phyloP scores from a whole-genome alignment of 2,329 filamentous ascomycete genomes.

The Alternaria rosae region DNA sequence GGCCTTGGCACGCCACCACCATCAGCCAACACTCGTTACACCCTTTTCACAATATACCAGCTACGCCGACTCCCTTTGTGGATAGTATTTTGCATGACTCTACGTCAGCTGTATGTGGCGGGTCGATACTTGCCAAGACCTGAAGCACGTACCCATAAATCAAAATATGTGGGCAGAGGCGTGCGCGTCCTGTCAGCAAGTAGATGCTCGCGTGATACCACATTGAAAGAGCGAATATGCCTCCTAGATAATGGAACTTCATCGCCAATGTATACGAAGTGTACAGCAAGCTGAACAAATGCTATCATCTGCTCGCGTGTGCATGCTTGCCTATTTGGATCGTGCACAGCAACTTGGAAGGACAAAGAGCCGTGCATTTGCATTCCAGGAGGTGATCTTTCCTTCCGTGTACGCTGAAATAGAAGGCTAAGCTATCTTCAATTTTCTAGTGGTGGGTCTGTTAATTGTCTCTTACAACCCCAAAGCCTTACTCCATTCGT shows the following conservation, averaged over 20 bases:
- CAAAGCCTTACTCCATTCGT: background rate
- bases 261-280: background rate
- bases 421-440: background rate
- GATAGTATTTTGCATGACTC: background rate
- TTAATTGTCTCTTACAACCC: background rate
- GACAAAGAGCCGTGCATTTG: background rate
- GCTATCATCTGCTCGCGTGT: background rate
- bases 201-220: background rate
- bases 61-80: background rate
- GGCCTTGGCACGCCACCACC: conserved; percentile 1
- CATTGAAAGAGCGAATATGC: background rate
- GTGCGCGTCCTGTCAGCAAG: conserved; percentile 4
- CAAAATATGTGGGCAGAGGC: background rate
- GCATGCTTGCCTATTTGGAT: background rate
- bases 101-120: background rate
- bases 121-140: background rate
- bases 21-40: background rate
- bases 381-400: background rate
- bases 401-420: too few species aligned
- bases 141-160: background rate
- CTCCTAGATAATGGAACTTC: background rate
- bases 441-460: too few species aligned
- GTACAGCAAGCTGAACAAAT: background rate
- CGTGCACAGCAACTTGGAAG: background rate
- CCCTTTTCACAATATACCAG: background rate